Evolutionary conservation across 441 rosid species (phyloP).

Genomic region (Melastoma candidum): DNA sequence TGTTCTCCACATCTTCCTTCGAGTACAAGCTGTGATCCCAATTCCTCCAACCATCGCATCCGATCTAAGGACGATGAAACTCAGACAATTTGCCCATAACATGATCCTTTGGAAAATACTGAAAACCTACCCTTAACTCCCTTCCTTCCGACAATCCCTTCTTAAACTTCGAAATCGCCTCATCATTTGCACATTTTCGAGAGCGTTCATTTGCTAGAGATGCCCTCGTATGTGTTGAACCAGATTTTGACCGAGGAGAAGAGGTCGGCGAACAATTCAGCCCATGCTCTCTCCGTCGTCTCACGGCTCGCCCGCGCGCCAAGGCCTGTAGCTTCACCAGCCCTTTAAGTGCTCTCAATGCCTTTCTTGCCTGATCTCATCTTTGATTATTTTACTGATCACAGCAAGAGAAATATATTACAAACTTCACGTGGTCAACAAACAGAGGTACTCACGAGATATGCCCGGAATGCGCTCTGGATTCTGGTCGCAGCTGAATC

Average conservation of each 20-base stretch:
- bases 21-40: slow-evolving; percentile 61
- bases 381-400: neutral
- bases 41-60: slow-evolving; percentile 29
- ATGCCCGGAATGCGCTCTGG: slow-evolving; percentile 66
- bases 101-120: neutral
- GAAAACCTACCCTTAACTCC: slow-evolving; percentile 30
- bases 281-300: slow-evolving; percentile 26
- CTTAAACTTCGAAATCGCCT: slow-evolving; percentile 18
- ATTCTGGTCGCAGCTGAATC: slow-evolving; percentile 57
- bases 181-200: slow-evolving; percentile 19
- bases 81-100: slow-evolving; percentile 7
- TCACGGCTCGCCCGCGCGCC: slow-evolving; percentile 66
- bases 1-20: slow-evolving; percentile 51
- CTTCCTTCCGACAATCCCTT: slow-evolving; percentile 24
- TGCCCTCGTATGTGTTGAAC: slow-evolving; percentile 14
- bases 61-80: slow-evolving; percentile 21
- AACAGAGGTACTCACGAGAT: slow-evolving; percentile 44
- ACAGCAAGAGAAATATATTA: neutral
- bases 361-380: slow-evolving; percentile 69
- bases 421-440: no score
- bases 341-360: slow-evolving; percentile 74
- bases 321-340: slow-evolving; percentile 83
- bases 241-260: slow-evolving; percentile 20
- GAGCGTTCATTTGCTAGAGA: slow-evolving; percentile 9
- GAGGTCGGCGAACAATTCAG: slow-evolving; percentile 20